Conservation (phyloP, 2,329 filamentous ascomycete genomes). For the Colletotrichum liriopes region DNA sequence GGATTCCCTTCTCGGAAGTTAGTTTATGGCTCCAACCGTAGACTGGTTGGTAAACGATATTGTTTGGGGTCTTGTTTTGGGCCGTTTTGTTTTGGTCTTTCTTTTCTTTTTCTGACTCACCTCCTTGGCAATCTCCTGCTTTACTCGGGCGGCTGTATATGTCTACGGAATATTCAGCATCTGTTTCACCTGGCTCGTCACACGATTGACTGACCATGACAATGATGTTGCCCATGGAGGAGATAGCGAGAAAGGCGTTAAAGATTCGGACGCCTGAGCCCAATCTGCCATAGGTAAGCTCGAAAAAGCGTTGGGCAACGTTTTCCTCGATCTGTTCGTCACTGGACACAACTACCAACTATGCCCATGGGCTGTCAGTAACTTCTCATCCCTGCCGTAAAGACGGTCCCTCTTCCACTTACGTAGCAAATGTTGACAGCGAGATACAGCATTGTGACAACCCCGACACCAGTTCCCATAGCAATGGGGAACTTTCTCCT, state of each 20-base stretch:
- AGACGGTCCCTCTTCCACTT: slow-evolving; percentile 31
- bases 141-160: slow-evolving; percentile 69
- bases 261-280: slow-evolving; percentile 55
- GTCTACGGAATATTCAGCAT: slow-evolving; percentile 51
- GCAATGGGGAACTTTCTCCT: slow-evolving; percentile 52
- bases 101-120: not conserved
- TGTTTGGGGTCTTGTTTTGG: not conserved
- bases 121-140: slow-evolving; percentile 74
- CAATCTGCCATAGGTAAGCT: slow-evolving; percentile 51
- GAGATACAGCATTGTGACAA: slow-evolving; percentile 53
- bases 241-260: slow-evolving; percentile 67
- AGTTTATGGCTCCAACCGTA: too few relatives aligned
- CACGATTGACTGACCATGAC: slow-evolving; percentile 55
- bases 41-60: too few relatives aligned
- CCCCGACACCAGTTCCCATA: slow-evolving; percentile 50
- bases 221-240: slow-evolving; percentile 70
- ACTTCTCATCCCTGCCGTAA: slow-evolving; percentile 43
- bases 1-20: slow-evolving; percentile 55
- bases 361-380: slow-evolving; percentile 48
- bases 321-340: slow-evolving; percentile 44
- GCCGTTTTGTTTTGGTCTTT: too few relatives aligned
- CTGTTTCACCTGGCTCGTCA: too few relatives aligned
- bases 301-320: slow-evolving; percentile 54
- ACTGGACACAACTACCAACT: slow-evolving; percentile 58
- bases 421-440: slow-evolving; percentile 57